Evolutionary conservation across 129 eudicot genomes (phyloP), one percentile per base, ranked within the genome.

Genomic region (Chrysanthemum seticuspe): DNA sequence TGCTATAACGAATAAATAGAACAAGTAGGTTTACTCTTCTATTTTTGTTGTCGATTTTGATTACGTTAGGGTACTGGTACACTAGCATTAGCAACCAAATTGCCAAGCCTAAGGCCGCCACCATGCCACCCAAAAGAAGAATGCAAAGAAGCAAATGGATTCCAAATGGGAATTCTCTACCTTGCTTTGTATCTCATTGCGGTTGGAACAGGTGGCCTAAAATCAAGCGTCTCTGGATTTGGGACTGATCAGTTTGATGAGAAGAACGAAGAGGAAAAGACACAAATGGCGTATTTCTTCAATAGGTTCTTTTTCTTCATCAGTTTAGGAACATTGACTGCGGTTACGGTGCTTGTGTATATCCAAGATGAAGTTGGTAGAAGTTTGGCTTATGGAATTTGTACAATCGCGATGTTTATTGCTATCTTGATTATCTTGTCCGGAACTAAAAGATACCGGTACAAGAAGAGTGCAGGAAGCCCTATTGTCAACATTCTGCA

Each of bases 211-310:
- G 97, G 97, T 1, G 97, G 97, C 60, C 74, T 92, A 6, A 92
- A 92, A 62, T 92, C 97, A 5, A 88, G 97, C 21, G 91, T 92
- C 0, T 92, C 97, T 0, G 97, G 96, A 34, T 92, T 92, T 40
- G 97, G 97, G 18, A 89, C 91, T 0, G 97, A 92, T 47, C 97
- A 92, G 56, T 92, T 92, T 50, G 97, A 92, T 36, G 94, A 89
- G 5, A 88, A 85, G 45, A 85, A 92, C 14, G 89, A 88, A 21
- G 86, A 73, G 18, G 97, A 92, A 71, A 86, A 82, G 67, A 69
- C 89, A 13, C 96, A 92, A 50, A 87, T 83, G 96, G 78, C 87
- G 0, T 89, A 57, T 72, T 92, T 92, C 83, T 92, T 92, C 81
- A 83, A 86, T 75, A 75, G 97, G 60, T 92, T 92, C 82, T 88